Evolutionary conservation across 345 rosid species (phyloP), one percentile per base, ranked within the genome.

Genomic region (Odontarrhena argentea): DNA sequence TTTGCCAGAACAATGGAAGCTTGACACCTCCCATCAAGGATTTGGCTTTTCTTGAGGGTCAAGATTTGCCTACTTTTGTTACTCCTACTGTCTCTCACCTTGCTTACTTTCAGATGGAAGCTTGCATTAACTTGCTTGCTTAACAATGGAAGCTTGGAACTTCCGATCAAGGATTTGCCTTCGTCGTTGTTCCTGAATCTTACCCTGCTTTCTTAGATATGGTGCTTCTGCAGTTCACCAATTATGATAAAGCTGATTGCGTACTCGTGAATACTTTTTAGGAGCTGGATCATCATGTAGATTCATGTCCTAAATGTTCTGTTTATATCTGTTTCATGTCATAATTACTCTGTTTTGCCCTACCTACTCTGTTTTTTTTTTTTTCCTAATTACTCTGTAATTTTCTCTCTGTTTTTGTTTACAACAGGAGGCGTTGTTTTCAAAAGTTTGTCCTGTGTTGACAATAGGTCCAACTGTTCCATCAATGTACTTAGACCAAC

Each of bases 381-480:
- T 46, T 44, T 22, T 47, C 14, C 37, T 26, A 13, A 0, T 32
- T 13, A 3, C 49, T 25, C 15, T 41, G 44, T 67, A 15, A 7
- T 4, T 34, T 9, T 13, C n/a, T 22, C 18, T 49, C 12, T 53
- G 12, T 40, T 35, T 65, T 22, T 13, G 9, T 40, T 7, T 48
- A 14, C 2, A 84, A 85, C 85, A 57, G 37, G 77, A 70, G 60
- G 77, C 75, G 8, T 38, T 78, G 50, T 73, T 85, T 80, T 74
- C 83, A 0, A 77, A 80, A 60, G 58, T 68, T 35, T 75, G 76
- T 46, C 78, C 77, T 0, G n/a, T 74, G 35, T 40, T 81, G 40
- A 77, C 87, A n/a, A 74, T 84, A 4, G 94, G 94, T 2, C 92
- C 94, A 9, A 87, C 90, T 14, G 65, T 90, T 63, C 90, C 86